These are phyloP conservation scores for Melanopsichium pennsylvanicum DNA, from an alignment of 1,284 basidiomycete genomes.

Conservation along the genomic window DNA sequence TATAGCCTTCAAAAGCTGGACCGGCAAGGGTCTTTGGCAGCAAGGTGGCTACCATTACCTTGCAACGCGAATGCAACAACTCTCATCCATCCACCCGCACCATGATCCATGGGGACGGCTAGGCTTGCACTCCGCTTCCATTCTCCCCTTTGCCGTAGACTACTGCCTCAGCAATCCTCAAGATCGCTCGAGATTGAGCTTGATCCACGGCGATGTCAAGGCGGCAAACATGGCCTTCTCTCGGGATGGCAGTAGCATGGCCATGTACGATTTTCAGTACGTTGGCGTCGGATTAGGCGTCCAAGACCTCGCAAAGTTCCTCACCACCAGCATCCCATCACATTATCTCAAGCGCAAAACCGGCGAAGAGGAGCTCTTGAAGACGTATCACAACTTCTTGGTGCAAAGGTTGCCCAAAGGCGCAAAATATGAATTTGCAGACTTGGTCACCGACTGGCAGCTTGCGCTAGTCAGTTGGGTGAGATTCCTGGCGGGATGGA, in stretches of 20 bases:
- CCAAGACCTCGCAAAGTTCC: slow-evolving; percentile 46
- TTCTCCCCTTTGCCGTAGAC: slow-evolving; percentile 21
- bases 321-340: slow-evolving; percentile 30
- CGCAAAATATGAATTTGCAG: slow-evolving; percentile 16
- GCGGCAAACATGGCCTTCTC: slow-evolving; percentile 50
- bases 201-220: slow-evolving; percentile 54
- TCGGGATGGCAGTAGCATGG: slow-evolving; percentile 3
- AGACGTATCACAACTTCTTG: slow-evolving; percentile 18
- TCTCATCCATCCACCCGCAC: slow-evolving; percentile 14
- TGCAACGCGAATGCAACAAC: slow-evolving; percentile 21
- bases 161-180: slow-evolving; percentile 33
- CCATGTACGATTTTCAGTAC: slow-evolving; percentile 56
- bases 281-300: slow-evolving; percentile 43
- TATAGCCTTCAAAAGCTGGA: slow-evolving; percentile 1
- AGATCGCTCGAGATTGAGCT: slow-evolving; percentile 3
- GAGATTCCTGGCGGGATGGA: slow-evolving; percentile 48
- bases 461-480: slow-evolving; percentile 46
- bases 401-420: background rate
- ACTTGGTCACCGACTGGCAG: slow-evolving; percentile 33
- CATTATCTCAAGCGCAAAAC: background rate
- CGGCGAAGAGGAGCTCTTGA: slow-evolving; percentile 21
- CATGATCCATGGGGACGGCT: slow-evolving; percentile 17
- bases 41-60: slow-evolving; percentile 49
- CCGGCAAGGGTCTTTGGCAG: slow-evolving; percentile 33
- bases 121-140: slow-evolving; percentile 21